Evolutionary conservation across 495 filamentous ascomycete genomes (phyloP).

Genomic region (Penicillium arizonense): DNA sequence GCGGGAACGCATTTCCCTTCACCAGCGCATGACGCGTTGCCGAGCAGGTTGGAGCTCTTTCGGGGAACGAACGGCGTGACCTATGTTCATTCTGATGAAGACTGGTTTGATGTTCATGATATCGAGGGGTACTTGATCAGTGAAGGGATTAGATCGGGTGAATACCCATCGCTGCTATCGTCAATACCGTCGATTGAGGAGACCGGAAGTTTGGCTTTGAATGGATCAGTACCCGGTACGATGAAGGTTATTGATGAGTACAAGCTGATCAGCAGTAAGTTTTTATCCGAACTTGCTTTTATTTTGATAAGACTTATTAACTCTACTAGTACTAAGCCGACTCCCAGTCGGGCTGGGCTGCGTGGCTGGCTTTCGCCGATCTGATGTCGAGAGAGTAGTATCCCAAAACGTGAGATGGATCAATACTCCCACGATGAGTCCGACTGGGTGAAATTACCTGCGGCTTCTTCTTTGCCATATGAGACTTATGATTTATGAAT

Average conservation of each 20-base stretch:
- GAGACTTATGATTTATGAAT: no score
- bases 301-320: neutral
- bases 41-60: slow-evolving; percentile 2
- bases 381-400: slow-evolving; percentile 18
- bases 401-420: slow-evolving; percentile 7
- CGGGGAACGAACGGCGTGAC: slow-evolving; percentile 15
- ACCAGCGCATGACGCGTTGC: neutral
- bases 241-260: slow-evolving; percentile 3
- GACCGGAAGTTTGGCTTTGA: neutral
- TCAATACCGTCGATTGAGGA: neutral
- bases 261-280: neutral
- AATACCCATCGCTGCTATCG: neutral
- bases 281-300: neutral
- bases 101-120: slow-evolving; percentile 24
- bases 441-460: no score
- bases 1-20: slow-evolving; percentile 14
- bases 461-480: no score
- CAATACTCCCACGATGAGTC: no score
- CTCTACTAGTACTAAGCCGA: slow-evolving; percentile 9
- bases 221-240: neutral
- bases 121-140: slow-evolving; percentile 15
- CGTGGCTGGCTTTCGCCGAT: slow-evolving; percentile 20
- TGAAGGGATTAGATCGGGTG: neutral
- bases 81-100: slow-evolving; percentile 11
- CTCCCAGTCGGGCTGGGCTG: slow-evolving; percentile 16